A percentile compares a stretch with the other conserved stretches of the same genome.
These are phyloP conservation scores for Wolfiporia cocos DNA, from an alignment of 1,284 basidiomycete species.

Conservation along the genomic window DNA sequence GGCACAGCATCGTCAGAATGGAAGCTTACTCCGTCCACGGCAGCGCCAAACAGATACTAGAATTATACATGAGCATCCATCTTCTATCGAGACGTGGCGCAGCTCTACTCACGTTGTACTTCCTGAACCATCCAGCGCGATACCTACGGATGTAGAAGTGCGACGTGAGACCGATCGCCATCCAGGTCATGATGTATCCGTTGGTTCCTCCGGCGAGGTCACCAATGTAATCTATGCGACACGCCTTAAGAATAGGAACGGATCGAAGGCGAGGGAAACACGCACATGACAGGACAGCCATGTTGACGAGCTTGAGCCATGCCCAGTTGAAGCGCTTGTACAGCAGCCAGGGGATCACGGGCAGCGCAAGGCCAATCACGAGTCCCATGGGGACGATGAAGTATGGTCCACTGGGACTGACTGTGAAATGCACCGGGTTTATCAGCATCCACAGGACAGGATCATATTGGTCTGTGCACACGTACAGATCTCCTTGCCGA, in stretches of 20 bases:
- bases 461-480: no score
- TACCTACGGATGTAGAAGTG: conserved; percentile 15
- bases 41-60: conserved; percentile 1
- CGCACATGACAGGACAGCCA: conserved; percentile 1
- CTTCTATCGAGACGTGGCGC: no score
- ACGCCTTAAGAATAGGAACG: neutral
- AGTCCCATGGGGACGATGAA: conserved; percentile 4
- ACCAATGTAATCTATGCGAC: neutral
- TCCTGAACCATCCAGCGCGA: conserved; percentile 40
- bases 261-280: neutral
- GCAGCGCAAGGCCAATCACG: conserved; percentile 4
- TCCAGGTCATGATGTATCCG: conserved; percentile 1
- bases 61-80: neutral
- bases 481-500: conserved; percentile 29
- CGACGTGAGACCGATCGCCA: conserved; percentile 17
- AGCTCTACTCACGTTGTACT: conserved; percentile 37
- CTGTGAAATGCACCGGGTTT: conserved; percentile 13
- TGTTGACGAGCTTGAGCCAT: conserved; percentile 3
- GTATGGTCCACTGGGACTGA: conserved; percentile 33
- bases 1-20: no score
- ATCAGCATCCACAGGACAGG: conserved; percentile 8
- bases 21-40: neutral
- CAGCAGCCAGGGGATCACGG: conserved; percentile 2
- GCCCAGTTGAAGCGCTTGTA: conserved; percentile 1
- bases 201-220: neutral